Evolutionary conservation across 164 flowering plant species (phyloP).

Genomic region (Stephania yunnanensis): DNA sequence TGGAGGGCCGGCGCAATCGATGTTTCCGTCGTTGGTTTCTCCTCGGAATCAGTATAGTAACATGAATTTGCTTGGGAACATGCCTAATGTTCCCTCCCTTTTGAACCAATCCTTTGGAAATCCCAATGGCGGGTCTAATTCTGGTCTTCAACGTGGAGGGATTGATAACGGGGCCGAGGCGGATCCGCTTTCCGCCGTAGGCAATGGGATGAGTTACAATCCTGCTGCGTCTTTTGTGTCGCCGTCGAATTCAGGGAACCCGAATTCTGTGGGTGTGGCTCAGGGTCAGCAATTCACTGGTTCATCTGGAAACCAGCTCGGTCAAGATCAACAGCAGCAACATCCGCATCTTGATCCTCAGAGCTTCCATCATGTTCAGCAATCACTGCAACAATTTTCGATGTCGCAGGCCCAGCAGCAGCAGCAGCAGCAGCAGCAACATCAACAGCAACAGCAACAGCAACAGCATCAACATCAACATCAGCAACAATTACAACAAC

Average conservation of each 20-base stretch:
- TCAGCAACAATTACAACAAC: conserved; percentile 30
- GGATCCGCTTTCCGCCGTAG: conserved; percentile 64
- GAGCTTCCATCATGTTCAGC: conserved; percentile 57
- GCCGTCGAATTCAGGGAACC: conserved; percentile 37
- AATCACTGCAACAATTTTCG: conserved; percentile 11
- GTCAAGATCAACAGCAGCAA: conserved; percentile 53
- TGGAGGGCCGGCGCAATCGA: conserved; percentile 42
- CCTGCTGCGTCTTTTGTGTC: conserved; percentile 36
- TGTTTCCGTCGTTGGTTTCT: conserved; percentile 58
- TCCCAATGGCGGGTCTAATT: conserved; percentile 45
- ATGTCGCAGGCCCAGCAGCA: conserved; percentile 17
- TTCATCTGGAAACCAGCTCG: conserved; percentile 44
- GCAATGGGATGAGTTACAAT: conserved; percentile 61
- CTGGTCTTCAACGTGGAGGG: conserved; percentile 52
- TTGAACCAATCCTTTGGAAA: conserved; percentile 67
- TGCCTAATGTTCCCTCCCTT: conserved; percentile 58
- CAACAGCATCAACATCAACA: conserved; percentile 36
- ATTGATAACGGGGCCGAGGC: conserved; percentile 68
- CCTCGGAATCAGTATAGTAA: conserved; percentile 60
- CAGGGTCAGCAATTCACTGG: conserved; percentile 64
- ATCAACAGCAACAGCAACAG: conserved; percentile 8
- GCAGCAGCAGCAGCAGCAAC: neutral
- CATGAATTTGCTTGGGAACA: conserved; percentile 67
- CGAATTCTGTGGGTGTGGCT: conserved; percentile 47
- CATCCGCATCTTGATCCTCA: conserved; percentile 62